Base-by-base conservation (phyloP, 2,329 filamentous ascomycete genomes). In the Fusarium oligoseptatum region DNA sequence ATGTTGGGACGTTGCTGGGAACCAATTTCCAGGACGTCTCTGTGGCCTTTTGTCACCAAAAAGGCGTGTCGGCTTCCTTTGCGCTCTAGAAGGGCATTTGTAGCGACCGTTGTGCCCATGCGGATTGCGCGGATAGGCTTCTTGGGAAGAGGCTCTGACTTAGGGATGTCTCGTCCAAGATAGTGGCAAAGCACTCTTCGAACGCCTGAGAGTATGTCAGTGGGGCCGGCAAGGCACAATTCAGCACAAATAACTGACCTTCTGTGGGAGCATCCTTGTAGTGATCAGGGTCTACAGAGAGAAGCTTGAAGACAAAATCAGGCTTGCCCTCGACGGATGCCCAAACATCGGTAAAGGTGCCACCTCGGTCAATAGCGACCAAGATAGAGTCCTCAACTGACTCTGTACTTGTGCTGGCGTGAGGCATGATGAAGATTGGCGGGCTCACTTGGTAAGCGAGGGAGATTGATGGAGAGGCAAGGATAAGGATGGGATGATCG, bases 81-180 rank as follows among this genome's bases (percentile, higher is more conserved):
- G 34, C 92, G 84, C 79, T 94, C 92, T 2, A 95, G 83, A 27
- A 94, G 82, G 0, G 71, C 72, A 20, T 94, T 94, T 2, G 93
- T 94, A 2, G 92, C 92, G 7, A 95, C 92, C 0, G 92, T 95
- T 2, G 93, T 95, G 39, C 92, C 93, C 92, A 94, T 94, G 34
- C 92, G 90, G 79, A 94, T 94, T 71, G 90, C 92, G 77, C 92
- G 91, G 60, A 85, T 80, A 27, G 80, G 75, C 5, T 78, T 78
- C 15, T 82, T 81, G 24, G 83, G 81, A 8, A 84, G 71, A 8
- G 80, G 76, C 17, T 79, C 70, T 20, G 78, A 78, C 15, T 81
- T 75, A 6, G 80, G 80, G 17, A 83, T 74, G 3, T 79, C 45
- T 32, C 52, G 32, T 14, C 37, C 61, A 39, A 37, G 57, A 45